phyloP scores from a whole-genome alignment of 2,329 filamentous ascomycete genomes.

The Clonostachys rhizophaga region DNA sequence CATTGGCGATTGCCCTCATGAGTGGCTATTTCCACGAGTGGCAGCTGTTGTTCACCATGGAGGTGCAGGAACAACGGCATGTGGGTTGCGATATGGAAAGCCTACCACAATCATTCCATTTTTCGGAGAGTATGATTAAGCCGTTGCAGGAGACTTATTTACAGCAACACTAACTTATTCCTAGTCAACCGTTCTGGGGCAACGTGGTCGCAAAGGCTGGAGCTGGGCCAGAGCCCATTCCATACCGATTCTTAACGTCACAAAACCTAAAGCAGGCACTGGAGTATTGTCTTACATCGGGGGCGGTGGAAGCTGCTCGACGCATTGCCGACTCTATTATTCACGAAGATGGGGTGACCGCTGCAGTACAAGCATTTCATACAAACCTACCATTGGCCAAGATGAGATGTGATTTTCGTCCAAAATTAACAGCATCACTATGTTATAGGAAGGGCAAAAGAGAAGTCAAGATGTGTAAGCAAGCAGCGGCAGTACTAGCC shows the following conservation, averaged over 20 bases:
- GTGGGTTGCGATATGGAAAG: conserved; percentile 52
- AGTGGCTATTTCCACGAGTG: conserved; percentile 60
- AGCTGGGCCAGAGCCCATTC: conserved; percentile 29
- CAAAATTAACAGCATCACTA: conserved; percentile 38
- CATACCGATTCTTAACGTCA: conserved; percentile 23
- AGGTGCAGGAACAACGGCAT: conserved; percentile 61
- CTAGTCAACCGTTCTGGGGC: conserved; percentile 34
- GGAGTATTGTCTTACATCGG: conserved; percentile 20
- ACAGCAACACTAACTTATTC: not conserved
- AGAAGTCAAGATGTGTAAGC: not conserved
- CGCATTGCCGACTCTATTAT: not conserved
- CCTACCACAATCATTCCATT: conserved; percentile 64
- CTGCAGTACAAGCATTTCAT: conserved; percentile 33
- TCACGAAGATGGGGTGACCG: conserved; percentile 3
- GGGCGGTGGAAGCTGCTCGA: conserved; percentile 10
- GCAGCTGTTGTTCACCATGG: conserved; percentile 59
- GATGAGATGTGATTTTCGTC: conserved; percentile 25
- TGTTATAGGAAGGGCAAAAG: not conserved
- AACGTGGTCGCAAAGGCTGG: conserved; percentile 31
- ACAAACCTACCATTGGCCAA: conserved; percentile 21
- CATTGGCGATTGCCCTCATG: conserved; percentile 61
- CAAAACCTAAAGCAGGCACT: conserved; percentile 28
- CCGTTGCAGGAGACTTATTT: too few species aligned
- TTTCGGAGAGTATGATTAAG: conserved; percentile 43
- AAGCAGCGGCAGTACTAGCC: not conserved